Conservation (phyloP, 1,139 yeast genomes). For the Suhomyces bolitotheri region DNA sequence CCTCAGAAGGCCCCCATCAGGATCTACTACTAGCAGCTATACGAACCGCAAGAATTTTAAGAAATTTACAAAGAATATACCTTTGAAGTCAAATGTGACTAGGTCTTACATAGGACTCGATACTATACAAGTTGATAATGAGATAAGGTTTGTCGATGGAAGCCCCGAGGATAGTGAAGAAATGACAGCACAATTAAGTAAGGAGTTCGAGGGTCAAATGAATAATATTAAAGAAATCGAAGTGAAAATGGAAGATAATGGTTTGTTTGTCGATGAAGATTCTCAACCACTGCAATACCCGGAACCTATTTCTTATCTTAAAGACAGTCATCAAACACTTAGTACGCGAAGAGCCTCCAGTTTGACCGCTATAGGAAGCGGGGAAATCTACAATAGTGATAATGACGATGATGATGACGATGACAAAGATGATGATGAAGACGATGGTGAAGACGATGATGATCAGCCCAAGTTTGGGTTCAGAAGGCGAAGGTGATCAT, state of each 20-base stretch:
- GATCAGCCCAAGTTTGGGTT: conserved; percentile 44
- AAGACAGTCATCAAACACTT: too few species aligned
- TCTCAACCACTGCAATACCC: conserved; percentile 11
- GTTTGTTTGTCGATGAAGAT: conserved; percentile 24
- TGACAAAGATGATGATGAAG: conserved; percentile 22
- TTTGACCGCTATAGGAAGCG: not conserved
- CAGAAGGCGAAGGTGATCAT: conserved; percentile 3
- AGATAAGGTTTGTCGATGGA: conserved; percentile 14
- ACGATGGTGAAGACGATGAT: conserved; percentile 36
- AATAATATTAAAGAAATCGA: conserved; percentile 22
- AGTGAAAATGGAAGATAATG: not conserved
- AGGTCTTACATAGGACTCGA: conserved; percentile 30
- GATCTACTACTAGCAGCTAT: not conserved
- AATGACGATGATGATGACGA: conserved; percentile 2
- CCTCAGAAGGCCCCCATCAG: conserved; percentile 14
- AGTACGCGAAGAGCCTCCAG: too few species aligned
- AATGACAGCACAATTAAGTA: conserved; percentile 15
- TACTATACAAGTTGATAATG: conserved; percentile 19
- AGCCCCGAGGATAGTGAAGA: conserved; percentile 6
- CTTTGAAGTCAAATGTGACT: conserved; percentile 23
- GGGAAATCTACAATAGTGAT: not conserved
- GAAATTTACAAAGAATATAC: conserved; percentile 32
- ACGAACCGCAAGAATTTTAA: conserved; percentile 40
- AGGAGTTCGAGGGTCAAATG: conserved; percentile 33
- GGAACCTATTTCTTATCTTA: not conserved